Evolutionary conservation across 495 filamentous ascomycete genomes (phyloP), one percentile per base, ranked within the genome.

Genomic region (Podospora anserina): DNA sequence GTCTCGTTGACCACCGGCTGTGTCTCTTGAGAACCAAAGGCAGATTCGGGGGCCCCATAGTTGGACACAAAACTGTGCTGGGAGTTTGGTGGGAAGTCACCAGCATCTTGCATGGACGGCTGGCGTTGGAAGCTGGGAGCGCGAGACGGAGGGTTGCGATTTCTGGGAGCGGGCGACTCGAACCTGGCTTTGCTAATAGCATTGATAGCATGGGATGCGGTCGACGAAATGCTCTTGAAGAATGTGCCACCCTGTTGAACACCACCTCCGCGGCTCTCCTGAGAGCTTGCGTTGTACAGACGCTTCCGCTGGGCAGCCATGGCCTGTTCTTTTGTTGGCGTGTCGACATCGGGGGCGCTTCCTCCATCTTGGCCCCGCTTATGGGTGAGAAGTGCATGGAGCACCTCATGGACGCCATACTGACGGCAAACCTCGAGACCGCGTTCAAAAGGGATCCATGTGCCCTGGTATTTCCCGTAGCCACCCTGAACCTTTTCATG

Each of bases 401-500:
- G 80, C 19, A 95, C 66, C 72, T 97, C 93, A 73, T 96, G 93
- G 30, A 99, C 95, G 27, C 92, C 91, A 76, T 99, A 97, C 76
- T 96, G 91, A 57, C 88, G 88, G 71, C 95, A 97, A 67, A 99
- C 93, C 66, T 97, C 92, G 39, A 96, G 86, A 3, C 94, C 95
- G 64, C 94, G 85, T 56, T 91, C 88, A 74, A 94, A 97, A 70
- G 90, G 92, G 64, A 98, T 95, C 95, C 95, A 99, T 3, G 95
- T 99, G 20, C 95, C 95, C 80, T 99, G 95, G 74, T 98, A 99
- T 83, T 97, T 97, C 62, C 95, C 95, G 75, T 99, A 99, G 7
- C 95, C 96, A 13, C 95, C 95, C 75, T 99, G 95, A 7, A 99
- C 94, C 82, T 98, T 99, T 75, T 99, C 95, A 77, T 99, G 94